Conservation (phyloP, 352 stramenopile genomes). For the Pythium volutum region DNA sequence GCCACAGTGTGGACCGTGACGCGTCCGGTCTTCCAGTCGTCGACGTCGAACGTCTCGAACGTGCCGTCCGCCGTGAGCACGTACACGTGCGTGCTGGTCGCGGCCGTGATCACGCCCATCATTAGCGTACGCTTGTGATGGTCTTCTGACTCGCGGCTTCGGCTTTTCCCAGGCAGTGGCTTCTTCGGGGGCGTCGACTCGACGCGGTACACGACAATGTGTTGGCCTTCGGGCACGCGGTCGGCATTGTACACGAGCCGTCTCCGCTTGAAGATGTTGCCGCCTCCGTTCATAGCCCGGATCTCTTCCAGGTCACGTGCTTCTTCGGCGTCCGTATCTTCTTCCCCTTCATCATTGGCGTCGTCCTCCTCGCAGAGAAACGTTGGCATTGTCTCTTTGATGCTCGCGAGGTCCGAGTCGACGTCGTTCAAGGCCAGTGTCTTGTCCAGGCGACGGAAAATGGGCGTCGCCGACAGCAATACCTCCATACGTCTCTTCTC, state of each 20-base stretch:
- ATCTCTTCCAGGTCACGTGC: conserved; percentile 3
- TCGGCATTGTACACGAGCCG: conserved; percentile 44
- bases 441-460: conserved; percentile 47
- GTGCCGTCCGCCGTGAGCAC: conserved; percentile 32
- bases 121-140: conserved; percentile 20
- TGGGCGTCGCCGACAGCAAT: conserved; percentile 42
- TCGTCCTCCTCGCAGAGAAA: conserved; percentile 2
- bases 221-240: conserved; percentile 59
- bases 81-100: conserved; percentile 45
- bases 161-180: not conserved
- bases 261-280: conserved; percentile 11
- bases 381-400: conserved; percentile 26
- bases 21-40: conserved; percentile 40
- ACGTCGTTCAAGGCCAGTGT: conserved; percentile 33
- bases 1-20: conserved; percentile 26
- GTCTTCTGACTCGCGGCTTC: not conserved
- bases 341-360: not conserved
- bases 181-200: conserved; percentile 2
- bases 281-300: not conserved
- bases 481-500: conserved; percentile 59
- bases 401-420: conserved; percentile 37
- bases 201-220: conserved; percentile 37
- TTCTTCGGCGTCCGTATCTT: conserved; percentile 26
- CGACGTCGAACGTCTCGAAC: conserved; percentile 42
- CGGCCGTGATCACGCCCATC: conserved; percentile 48